Percentiles rank a stretch among this genome's conserved stretches.
These are phyloP conservation scores for Arthrobotrys sphaeroides DNA, from an alignment of 2,329 filamentous ascomycete genomes.

Conservation along the genomic window DNA sequence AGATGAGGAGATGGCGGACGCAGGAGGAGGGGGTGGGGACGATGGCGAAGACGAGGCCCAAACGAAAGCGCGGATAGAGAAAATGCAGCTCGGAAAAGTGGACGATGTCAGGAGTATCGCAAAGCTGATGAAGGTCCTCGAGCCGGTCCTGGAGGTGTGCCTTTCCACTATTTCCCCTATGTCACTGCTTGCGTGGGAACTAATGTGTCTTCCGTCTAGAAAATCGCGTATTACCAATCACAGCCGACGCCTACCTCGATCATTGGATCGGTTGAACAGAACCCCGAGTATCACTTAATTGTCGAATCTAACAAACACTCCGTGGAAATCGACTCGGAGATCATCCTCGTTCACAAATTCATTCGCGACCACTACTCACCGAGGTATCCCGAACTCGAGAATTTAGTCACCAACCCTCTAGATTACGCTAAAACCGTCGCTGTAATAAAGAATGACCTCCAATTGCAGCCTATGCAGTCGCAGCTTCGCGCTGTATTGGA, in stretches of 20 bases:
- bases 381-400: slow-evolving; percentile 91
- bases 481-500: slow-evolving; percentile 84
- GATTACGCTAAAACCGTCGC: slow-evolving; percentile 96
- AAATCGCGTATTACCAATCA: slow-evolving; percentile 80
- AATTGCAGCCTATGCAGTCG: slow-evolving; percentile 79
- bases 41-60: slow-evolving; percentile 73
- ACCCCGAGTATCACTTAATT: slow-evolving; percentile 87
- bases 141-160: slow-evolving; percentile 84
- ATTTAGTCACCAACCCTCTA: slow-evolving; percentile 86
- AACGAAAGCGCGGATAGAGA: slow-evolving; percentile 80
- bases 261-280: slow-evolving; percentile 86
- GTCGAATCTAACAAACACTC: slow-evolving; percentile 90
- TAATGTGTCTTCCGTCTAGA: slow-evolving; percentile 64
- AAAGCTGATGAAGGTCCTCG: slow-evolving; percentile 80
- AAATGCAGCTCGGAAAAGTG: slow-evolving; percentile 77
- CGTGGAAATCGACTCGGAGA: slow-evolving; percentile 90
- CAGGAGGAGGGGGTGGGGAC: slow-evolving; percentile 60
- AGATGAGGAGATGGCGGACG: slow-evolving; percentile 63
- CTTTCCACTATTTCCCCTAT: slow-evolving; percentile 56
- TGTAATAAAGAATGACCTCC: slow-evolving; percentile 88
- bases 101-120: slow-evolving; percentile 83
- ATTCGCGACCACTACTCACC: slow-evolving; percentile 95
- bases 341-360: slow-evolving; percentile 93
- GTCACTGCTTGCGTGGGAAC: slow-evolving; percentile 67
- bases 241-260: slow-evolving; percentile 72